Evolutionary conservation across 2,329 filamentous ascomycete species (phyloP).

Genomic region (Xylariaceae sp.): DNA sequence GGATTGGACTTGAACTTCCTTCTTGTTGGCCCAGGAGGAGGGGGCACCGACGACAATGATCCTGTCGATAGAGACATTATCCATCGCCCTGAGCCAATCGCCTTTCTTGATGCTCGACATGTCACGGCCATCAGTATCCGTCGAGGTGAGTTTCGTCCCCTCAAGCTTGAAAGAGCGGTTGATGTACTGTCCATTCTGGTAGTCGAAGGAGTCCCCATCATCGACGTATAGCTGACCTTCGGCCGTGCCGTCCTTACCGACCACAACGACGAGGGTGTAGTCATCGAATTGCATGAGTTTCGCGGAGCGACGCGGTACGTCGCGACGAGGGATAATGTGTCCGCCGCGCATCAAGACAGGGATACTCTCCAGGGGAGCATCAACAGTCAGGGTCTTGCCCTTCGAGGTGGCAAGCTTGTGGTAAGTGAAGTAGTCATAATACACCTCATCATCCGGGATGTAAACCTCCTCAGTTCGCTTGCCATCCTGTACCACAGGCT

Average conservation of each 20-base stretch:
- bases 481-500: constrained; percentile 79
- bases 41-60: constrained; percentile 80
- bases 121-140: constrained; percentile 58
- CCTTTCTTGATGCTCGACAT: constrained; percentile 59
- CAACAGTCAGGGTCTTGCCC: constrained; percentile 65
- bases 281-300: constrained; percentile 92
- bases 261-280: constrained; percentile 80
- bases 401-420: constrained; percentile 65
- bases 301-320: constrained; percentile 78
- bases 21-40: constrained; percentile 63
- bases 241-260: constrained; percentile 64
- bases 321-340: constrained; percentile 85
- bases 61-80: constrained; percentile 74
- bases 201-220: constrained; percentile 90
- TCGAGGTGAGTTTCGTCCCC: constrained; percentile 59
- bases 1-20: constrained; percentile 52
- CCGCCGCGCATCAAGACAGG: constrained; percentile 90
- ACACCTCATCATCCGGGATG: constrained; percentile 81
- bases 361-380: constrained; percentile 79
- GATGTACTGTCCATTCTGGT: constrained; percentile 80
- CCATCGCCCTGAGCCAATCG: constrained; percentile 75
- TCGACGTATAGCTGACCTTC: constrained; percentile 85
- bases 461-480: constrained; percentile 73
- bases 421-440: constrained; percentile 95
- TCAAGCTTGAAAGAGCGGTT: constrained; percentile 73